phyloP scores from a whole-genome alignment of 2,329 filamentous ascomycete species.

The Talaromyces sp. region DNA sequence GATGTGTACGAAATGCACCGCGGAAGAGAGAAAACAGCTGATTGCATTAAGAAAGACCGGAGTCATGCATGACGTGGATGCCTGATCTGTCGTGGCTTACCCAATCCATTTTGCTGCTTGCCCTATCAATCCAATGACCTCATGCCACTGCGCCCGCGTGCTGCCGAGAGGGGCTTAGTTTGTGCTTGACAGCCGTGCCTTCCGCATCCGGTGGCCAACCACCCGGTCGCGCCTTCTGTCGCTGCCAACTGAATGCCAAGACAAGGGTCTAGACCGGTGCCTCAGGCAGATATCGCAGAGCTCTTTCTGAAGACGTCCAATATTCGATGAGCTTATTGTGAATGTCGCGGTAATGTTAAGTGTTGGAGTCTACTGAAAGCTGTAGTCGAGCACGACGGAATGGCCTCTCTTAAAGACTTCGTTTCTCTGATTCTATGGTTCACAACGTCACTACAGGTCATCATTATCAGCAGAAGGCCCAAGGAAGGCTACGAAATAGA shows the following conservation, averaged over 20 bases:
- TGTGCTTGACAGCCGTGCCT: background rate
- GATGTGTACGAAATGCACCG: background rate
- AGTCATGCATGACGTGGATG: conserved; percentile 15
- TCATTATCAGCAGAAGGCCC: background rate
- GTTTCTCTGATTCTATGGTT: background rate
- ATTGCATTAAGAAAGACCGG: conserved; percentile 15
- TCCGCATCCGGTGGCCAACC: conserved; percentile 11
- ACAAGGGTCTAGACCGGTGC: conserved; percentile 14
- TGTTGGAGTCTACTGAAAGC: background rate
- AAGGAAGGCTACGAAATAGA: background rate
- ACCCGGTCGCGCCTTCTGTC: background rate
- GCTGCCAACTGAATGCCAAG: conserved; percentile 14
- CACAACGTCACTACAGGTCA: conserved; percentile 5
- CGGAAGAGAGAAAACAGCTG: background rate
- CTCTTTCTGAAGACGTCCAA: conserved; percentile 1
- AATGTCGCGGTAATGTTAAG: background rate
- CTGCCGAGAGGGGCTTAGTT: background rate
- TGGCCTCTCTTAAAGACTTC: background rate
- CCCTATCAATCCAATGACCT: conserved; percentile 10
- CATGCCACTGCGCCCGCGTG: background rate
- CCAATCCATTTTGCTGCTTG: conserved; percentile 26
- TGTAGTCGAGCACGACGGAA: background rate
- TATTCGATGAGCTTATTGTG: background rate
- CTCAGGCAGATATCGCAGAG: conserved; percentile 3
- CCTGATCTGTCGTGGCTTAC: conserved; percentile 45